Conservation (phyloP, 371 early-diverging fungal species). For the Zopfochytrium polystomum region DNA sequence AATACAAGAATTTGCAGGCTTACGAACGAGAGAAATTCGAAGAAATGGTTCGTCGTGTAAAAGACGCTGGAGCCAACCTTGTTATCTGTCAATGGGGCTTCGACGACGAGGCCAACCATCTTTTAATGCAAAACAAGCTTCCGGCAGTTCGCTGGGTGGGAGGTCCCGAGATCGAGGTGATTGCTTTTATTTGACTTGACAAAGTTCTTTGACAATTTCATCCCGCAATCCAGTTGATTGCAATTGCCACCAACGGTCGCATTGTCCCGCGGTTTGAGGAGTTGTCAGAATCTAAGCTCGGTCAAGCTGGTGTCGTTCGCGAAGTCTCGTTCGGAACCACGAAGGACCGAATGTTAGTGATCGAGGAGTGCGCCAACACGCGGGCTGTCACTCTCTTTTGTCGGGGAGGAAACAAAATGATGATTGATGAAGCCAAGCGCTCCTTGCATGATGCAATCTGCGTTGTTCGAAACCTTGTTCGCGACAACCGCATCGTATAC, state of each 20-base stretch:
- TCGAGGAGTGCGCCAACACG: slow-evolving; percentile 97
- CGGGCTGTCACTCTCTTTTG: slow-evolving; percentile 98
- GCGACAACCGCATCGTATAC: slow-evolving; percentile 97
- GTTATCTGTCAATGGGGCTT: slow-evolving; percentile 99
- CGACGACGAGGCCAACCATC: slow-evolving; percentile 99
- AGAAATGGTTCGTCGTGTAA: slow-evolving; percentile 96
- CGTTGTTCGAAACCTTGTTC: slow-evolving; percentile 97
- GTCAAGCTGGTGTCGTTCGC: slow-evolving; percentile 89
- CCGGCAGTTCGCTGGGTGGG: slow-evolving; percentile 99
- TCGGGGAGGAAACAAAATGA: slow-evolving; percentile 99
- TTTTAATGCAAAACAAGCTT: slow-evolving; percentile 95
- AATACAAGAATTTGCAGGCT: slow-evolving; percentile 91
- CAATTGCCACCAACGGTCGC: slow-evolving; percentile 98
- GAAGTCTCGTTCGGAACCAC: slow-evolving; percentile 98
- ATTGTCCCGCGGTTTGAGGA: slow-evolving; percentile 99
- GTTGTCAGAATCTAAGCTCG: slow-evolving; percentile 86
- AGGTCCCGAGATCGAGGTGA: slow-evolving; percentile 96
- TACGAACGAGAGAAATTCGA: slow-evolving; percentile 97
- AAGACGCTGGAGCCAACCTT: slow-evolving; percentile 95
- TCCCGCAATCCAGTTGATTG: slow-evolving; percentile 80
- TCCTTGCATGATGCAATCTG: slow-evolving; percentile 99
- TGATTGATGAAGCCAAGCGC: slow-evolving; percentile 99
- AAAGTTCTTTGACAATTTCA: background rate
- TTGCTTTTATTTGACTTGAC: background rate
- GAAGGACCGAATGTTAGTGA: slow-evolving; percentile 96